Conservation (phyloP, 345 rosid species). For the Sapria himalayana region DNA sequence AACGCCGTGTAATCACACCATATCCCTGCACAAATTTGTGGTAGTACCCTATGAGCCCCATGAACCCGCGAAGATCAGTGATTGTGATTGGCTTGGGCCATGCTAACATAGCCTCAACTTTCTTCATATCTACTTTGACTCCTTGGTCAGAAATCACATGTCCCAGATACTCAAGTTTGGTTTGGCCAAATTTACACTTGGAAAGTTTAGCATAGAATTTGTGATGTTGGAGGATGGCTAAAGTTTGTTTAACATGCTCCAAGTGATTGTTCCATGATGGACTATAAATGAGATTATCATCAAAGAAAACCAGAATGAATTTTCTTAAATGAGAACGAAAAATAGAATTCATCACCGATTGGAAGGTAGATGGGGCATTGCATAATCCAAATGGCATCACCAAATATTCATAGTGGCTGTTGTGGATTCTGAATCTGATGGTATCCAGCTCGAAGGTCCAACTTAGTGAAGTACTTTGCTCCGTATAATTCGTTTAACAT, state of each 20-base stretch:
- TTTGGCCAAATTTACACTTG: conserved; percentile 1
- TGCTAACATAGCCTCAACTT: neutral
- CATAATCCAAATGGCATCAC: conserved; percentile 1
- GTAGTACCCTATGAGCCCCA: conserved; percentile 2
- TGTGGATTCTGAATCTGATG: no score
- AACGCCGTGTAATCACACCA: neutral
- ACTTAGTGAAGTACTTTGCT: neutral
- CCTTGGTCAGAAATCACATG: neutral
- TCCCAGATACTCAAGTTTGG: neutral
- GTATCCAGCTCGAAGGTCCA: neutral
- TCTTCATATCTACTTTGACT: neutral
- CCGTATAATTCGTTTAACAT: neutral
- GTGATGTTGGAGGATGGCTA: neutral
- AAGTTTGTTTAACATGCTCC: neutral
- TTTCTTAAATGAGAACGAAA: neutral
- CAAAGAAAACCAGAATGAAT: conserved; percentile 4
- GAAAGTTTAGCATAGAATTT: neutral
- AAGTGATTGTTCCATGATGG: neutral
- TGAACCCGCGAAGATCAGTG: neutral
- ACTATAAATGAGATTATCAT: neutral
- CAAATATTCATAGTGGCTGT: no score
- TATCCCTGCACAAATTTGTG: neutral
- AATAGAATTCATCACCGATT: neutral
- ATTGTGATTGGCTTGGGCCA: neutral
- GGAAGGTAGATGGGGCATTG: neutral